Base-by-base conservation (phyloP, 2,329 filamentous ascomycete genomes). In the Fusarium pilosicola region DNA sequence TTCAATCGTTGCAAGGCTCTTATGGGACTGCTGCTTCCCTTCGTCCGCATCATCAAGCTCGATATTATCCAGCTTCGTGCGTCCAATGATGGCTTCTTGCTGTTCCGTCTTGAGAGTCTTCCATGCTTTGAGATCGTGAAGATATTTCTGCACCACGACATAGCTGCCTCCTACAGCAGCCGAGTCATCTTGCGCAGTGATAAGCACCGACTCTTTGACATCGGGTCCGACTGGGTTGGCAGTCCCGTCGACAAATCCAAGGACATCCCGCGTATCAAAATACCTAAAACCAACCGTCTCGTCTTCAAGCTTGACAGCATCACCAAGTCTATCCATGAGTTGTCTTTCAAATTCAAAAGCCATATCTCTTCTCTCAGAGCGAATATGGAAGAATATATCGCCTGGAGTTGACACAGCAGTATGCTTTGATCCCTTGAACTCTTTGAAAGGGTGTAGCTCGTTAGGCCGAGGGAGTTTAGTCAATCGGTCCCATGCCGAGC, bases 221-320 rank as follows among this genome's bases (percentile, higher is more conserved):
- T 80, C 84, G 0, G 81, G 75, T 0, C 87, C 88, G 2, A 86
- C 82, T 0, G 88, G 88, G 70, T 90, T 90, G 6, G 88, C 88
- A 0, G 88, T 90, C 22, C 88, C 88, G 65, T 90, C 88, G 7
- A 90, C 87, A 59, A 90, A 90, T 2, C 88, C 88, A 0, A 90
- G 83, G 0, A 90, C 83, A 68, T 90, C 88, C 3, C 88, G 86
- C 0, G 86, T 84, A 69, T 90, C 88, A 66, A 90, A 90, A 77
- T 90, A 90, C 7, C 88, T 85, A 78, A 90, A 90, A 0, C 88
- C 88, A 2, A 83, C 80, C 0, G 88, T 90, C 62, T 86, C 85
- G 57, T 90, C 88, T 3, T 85, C 81, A 2, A 89, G 82, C 0
- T 74, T 77, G 17, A 89, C 85, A 1, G 85, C 68, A 48, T 84